These are phyloP conservation scores for Colletotrichum limetticola DNA, from an alignment of 2,329 filamentous ascomycete genomes.

Conservation along the genomic window DNA sequence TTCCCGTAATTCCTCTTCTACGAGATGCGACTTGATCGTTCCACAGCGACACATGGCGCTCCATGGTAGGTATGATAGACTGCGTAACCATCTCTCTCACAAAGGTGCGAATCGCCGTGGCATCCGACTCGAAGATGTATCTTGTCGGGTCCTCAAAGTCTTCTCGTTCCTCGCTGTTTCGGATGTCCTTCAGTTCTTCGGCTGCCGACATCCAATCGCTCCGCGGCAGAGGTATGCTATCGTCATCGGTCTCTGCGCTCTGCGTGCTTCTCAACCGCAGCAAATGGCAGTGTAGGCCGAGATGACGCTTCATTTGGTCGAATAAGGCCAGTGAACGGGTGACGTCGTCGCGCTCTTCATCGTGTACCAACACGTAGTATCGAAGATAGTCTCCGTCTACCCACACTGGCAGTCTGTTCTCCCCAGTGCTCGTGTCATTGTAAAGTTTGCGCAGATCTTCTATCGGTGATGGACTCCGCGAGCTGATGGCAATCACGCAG, in stretches of 20 bases:
- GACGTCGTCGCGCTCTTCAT: constrained; percentile 95
- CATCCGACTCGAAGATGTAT: constrained; percentile 93
- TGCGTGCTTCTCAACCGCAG: constrained; percentile 85
- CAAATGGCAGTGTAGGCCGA: constrained; percentile 94
- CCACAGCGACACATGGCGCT: constrained; percentile 89
- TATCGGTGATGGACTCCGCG: constrained; percentile 83
- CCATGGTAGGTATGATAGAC: constrained; percentile 96
- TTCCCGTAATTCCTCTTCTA: constrained; percentile 86
- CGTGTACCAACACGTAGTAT: constrained; percentile 96
- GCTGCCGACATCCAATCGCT: constrained; percentile 90
- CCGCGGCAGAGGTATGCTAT: constrained; percentile 82
- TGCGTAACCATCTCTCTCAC: constrained; percentile 95
- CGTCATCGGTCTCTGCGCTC: constrained; percentile 90
- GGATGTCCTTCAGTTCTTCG: constrained; percentile 84
- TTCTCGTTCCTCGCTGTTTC: constrained; percentile 73
- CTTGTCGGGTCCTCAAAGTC: constrained; percentile 77
- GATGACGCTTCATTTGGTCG: constrained; percentile 99
- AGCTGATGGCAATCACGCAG: constrained; percentile 94
- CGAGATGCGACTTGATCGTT: constrained; percentile 97
- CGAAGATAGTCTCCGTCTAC: constrained; percentile 91
- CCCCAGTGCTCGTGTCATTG: constrained; percentile 82
- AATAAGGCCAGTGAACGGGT: constrained; percentile 89
- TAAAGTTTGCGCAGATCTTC: constrained; percentile 89
- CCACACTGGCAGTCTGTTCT: constrained; percentile 81
- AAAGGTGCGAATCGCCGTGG: constrained; percentile 86